Conservation (phyloP, 176 grass and related monocot genomes). For the Avena insularis region DNA sequence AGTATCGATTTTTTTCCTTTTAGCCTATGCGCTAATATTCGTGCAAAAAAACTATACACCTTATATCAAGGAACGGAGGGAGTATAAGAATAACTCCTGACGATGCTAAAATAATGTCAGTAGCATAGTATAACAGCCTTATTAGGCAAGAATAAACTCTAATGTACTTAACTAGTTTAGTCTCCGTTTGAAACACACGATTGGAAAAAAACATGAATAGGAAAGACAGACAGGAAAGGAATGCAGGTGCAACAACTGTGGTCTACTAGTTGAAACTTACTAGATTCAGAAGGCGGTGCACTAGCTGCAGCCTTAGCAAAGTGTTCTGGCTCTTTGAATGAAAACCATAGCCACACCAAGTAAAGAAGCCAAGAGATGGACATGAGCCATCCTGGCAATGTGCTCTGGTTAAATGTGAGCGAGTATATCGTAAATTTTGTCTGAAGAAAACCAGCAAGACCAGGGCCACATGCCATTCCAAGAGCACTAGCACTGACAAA, state of each 20-base stretch:
- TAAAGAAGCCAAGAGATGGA: constrained; percentile 85
- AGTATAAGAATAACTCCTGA: constrained; percentile 17
- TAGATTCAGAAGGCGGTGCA: constrained; percentile 52
- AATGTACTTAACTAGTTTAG: constrained; percentile 6
- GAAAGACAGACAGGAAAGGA: background rate
- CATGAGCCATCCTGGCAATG: constrained; percentile 98
- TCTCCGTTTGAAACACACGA: background rate
- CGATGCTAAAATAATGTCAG: background rate
- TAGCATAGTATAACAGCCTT: constrained; percentile 21
- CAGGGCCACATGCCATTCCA: constrained; percentile 98
- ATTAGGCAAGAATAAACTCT: constrained; percentile 13
- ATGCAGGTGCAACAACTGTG: background rate
- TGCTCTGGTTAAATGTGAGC: constrained; percentile 82
- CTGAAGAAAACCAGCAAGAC: constrained; percentile 90
- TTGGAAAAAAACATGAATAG: background rate
- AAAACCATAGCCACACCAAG: constrained; percentile 81
- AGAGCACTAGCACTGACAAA: constrained; percentile 97
- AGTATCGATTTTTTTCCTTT: too few species aligned
- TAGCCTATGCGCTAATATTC: too few species aligned
- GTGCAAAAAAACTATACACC: too few species aligned
- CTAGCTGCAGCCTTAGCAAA: constrained; percentile 36
- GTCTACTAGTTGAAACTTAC: constrained; percentile 42
- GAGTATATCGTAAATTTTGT: constrained; percentile 78
- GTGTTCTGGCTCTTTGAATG: constrained; percentile 82
- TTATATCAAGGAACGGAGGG: too few species aligned